Base-by-base conservation (phyloP, 441 rosid genomes). In the Metrosideros polymorpha region DNA sequence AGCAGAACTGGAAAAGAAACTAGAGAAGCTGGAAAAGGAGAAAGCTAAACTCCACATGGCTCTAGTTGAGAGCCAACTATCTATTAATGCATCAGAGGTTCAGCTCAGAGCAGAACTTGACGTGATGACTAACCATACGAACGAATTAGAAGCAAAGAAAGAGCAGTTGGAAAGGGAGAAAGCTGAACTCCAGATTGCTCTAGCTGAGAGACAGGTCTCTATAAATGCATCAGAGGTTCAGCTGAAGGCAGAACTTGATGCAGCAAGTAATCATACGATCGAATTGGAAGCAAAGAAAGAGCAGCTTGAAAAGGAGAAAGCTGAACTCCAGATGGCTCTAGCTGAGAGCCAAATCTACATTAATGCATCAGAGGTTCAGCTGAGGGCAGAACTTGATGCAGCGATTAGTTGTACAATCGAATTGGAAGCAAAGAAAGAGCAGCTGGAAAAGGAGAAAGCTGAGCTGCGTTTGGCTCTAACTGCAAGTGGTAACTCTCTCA, bases 391-490 rank as follows among this genome's bases (percentile, higher is more conserved):
- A 71, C 49, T 71, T 39, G 79, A 71, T 39, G 79, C 49, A 71
- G 79, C 17, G 3, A 71, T 13, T 39, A 12, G 79, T 22, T 39
- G 79, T 71, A 39, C 5, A 7, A 71, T 22, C 7, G n/a, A 71
- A 71, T 54, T 82, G 39, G 85, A 86, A 84, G 82, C 42, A 3
- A 86, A 86, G 59, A 56, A 61, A 82, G 82, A 79, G 88, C 83
- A 63, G 85, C 82, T 86, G 17, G 82, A 87, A 59, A 89, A 85
- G 85, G 93, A 94, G 89, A 93, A 91, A 88, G 86, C 90, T 88
- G 95, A 94, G 90, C 88, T 95, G 85, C 93, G 91, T 87, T 91
- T 90, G 87, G 93, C 93, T 85, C 92, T 93, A 71, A 88, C 91
- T 30, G 84, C 87, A 83, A 92, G 91, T 85, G 90, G 86, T 85